phyloP scores from a whole-genome alignment of 1,284 basidiomycete species.

The Singerocomus inundabilis region DNA sequence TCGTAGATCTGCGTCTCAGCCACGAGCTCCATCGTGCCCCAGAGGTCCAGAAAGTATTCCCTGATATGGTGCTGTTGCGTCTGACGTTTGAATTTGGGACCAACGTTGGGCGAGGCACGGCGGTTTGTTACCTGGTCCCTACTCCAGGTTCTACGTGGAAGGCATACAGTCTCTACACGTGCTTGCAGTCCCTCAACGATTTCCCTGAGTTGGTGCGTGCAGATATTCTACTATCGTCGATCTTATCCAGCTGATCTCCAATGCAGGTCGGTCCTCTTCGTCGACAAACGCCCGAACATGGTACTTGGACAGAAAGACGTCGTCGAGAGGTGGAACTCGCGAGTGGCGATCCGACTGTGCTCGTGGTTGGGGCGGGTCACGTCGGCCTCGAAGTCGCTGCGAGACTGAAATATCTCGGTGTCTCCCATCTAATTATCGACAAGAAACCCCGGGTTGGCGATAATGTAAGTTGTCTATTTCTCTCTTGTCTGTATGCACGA shows the following conservation, averaged over 20 bases:
- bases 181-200: slow-evolving; percentile 48
- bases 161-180: slow-evolving; percentile 40
- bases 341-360: slow-evolving; percentile 30
- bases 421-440: slow-evolving; percentile 37
- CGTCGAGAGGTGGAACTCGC: slow-evolving; percentile 24
- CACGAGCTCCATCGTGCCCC: slow-evolving; percentile 19
- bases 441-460: slow-evolving; percentile 36
- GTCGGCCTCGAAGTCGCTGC: slow-evolving; percentile 38
- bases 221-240: neutral
- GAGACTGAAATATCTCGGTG: slow-evolving; percentile 37
- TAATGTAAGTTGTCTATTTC: slow-evolving; percentile 15
- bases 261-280: slow-evolving; percentile 26
- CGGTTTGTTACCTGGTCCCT: slow-evolving; percentile 22
- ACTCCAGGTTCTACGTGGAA: slow-evolving; percentile 24
- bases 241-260: neutral
- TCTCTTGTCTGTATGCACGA: neutral
- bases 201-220: slow-evolving; percentile 38
- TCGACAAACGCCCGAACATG: slow-evolving; percentile 20
- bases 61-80: slow-evolving; percentile 27
- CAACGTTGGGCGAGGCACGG: slow-evolving; percentile 25
- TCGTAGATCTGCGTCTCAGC: slow-evolving; percentile 23
- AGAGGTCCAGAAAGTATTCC: slow-evolving; percentile 23
- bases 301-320: slow-evolving; percentile 30
- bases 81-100: slow-evolving; percentile 27
- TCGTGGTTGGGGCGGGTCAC: slow-evolving; percentile 39